These are phyloP conservation scores for Penicillium sp. DNA, from an alignment of 2,329 filamentous ascomycete genomes.

Conservation along the genomic window DNA sequence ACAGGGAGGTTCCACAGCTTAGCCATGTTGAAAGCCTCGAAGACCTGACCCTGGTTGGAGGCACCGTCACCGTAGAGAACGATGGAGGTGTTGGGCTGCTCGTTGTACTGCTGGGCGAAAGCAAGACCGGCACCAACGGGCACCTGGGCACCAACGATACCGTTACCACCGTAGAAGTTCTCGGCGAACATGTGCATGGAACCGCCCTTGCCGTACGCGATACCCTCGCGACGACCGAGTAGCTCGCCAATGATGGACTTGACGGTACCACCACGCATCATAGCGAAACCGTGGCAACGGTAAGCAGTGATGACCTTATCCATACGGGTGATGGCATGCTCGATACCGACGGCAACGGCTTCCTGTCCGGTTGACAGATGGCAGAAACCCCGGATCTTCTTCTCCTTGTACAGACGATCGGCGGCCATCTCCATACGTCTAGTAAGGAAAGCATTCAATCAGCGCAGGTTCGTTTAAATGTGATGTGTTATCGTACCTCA, in stretches of 20 bases:
- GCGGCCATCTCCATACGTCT: constrained; percentile 99
- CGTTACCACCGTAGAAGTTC: constrained; percentile 97
- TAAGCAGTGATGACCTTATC: constrained; percentile 98
- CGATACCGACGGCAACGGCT: constrained; percentile 94
- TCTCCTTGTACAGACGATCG: constrained; percentile 99
- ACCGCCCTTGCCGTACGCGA: constrained; percentile 97
- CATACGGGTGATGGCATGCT: constrained; percentile 85
- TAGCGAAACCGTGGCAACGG: constrained; percentile 96
- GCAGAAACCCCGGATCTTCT: constrained; percentile 99
- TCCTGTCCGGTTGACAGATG: constrained; percentile 97
- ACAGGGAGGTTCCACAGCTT: constrained; percentile 97
- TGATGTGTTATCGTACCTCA: constrained; percentile 64
- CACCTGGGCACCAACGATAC: constrained; percentile 97
- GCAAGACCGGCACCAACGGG: constrained; percentile 94
- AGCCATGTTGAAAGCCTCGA: constrained; percentile 99
- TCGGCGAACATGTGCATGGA: constrained; percentile 99
- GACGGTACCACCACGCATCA: constrained; percentile 90
- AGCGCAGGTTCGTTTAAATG: background rate
- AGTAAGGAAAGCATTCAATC: constrained; percentile 10
- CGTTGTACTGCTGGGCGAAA: constrained; percentile 94
- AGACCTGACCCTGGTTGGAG: constrained; percentile 98
- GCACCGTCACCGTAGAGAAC: constrained; percentile 97
- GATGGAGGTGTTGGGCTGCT: constrained; percentile 80
- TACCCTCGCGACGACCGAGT: constrained; percentile 90
- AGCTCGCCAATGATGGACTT: constrained; percentile 95